Base-by-base conservation (phyloP, 306 rosid species). In the Styphnolobium japonicum region DNA sequence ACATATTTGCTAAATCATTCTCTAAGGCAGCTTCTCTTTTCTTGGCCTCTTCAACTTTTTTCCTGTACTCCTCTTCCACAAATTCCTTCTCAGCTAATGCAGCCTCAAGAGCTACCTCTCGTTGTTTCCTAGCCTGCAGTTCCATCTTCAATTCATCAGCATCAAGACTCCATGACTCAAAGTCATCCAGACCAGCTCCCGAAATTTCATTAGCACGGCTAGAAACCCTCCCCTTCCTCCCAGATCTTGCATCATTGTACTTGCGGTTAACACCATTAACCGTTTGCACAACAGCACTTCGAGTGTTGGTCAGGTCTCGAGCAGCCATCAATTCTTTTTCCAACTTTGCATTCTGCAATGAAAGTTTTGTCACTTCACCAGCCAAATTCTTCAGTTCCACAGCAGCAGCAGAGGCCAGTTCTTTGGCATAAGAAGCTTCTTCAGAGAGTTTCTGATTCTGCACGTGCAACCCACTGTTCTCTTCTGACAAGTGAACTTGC, bases 391-490 rank as follows among this genome's bases (percentile, higher is more conserved):
- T 96, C 85, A 96, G 81, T 84, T 96, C 99, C 49, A 93, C 93
- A 52, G 99, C 99, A 70, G 99, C 99, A 52, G 99, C 99, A 67
- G 99, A 91, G 75, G 99, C 99, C 63, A 96, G 85, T 84, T 96
- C 99, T 78, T 93, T 96, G 40, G 99, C 99, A 78, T 96, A 96
- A 62, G 92, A 91, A 68, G 98, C 93, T 86, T 96, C 99, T 86
- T 96, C 99, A 10, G 98, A 92, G 75, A 96, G 86, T 78, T 96
- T 96, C 72, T 90, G 96, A 80, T 96, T 96, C 91, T 96, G 99
- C 74, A 96, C 98, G 61, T 45, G 89, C 81, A 96, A 76, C 31
- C 99, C 99, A 53, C 99, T 93, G 73, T 90, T 96, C 85, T 91
- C 99, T 84, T 96, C 99, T 0, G 97, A 91, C 58, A 88, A 85